Percentiles rank a stretch among this genome's conserved stretches.
phyloP scores from a whole-genome alignment of 495 filamentous ascomycete genomes.

The Hyphodiscus hymeniophilus region DNA sequence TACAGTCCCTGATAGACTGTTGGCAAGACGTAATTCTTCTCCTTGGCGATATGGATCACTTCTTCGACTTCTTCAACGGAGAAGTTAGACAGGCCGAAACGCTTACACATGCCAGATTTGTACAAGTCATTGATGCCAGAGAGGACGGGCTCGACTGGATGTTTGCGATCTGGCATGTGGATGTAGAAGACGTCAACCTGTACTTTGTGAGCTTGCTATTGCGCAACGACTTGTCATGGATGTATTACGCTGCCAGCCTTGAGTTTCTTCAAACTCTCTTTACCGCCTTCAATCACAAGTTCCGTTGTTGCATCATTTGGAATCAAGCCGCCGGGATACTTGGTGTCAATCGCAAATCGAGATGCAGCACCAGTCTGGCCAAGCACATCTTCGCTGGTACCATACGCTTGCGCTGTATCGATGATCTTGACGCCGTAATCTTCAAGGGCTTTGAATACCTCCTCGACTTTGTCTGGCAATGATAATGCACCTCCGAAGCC shows the following conservation, averaged over 20 bases:
- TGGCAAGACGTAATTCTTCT: conserved; percentile 32
- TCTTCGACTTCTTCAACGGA: conserved; percentile 34
- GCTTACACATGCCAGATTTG: conserved; percentile 30
- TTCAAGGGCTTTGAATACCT: too few relatives aligned
- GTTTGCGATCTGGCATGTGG: conserved; percentile 34
- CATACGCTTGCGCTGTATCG: too few relatives aligned
- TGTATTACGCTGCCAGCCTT: conserved; percentile 1
- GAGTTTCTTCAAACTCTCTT: neutral
- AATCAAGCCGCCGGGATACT: too few relatives aligned
- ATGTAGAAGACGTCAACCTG: conserved; percentile 31
- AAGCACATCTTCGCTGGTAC: too few relatives aligned
- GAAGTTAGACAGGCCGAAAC: conserved; percentile 41
- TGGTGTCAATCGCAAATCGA: too few relatives aligned
- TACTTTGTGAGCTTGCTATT: neutral
- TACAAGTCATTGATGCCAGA: conserved; percentile 32
- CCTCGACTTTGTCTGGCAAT: too few relatives aligned
- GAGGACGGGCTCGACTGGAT: conserved; percentile 34
- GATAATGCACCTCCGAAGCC: too few relatives aligned
- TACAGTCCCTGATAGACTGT: conserved; percentile 42
- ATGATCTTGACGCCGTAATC: too few relatives aligned
- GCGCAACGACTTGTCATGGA: too few relatives aligned
- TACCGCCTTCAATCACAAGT: neutral
- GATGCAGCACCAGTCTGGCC: too few relatives aligned
- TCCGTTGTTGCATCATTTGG: too few relatives aligned
- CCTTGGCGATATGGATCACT: conserved; percentile 31